A percentile compares a stretch with the other conserved stretches of the same genome.
phyloP scores from a whole-genome alignment of 441 rosid species.

The Metrosideros polymorpha region DNA sequence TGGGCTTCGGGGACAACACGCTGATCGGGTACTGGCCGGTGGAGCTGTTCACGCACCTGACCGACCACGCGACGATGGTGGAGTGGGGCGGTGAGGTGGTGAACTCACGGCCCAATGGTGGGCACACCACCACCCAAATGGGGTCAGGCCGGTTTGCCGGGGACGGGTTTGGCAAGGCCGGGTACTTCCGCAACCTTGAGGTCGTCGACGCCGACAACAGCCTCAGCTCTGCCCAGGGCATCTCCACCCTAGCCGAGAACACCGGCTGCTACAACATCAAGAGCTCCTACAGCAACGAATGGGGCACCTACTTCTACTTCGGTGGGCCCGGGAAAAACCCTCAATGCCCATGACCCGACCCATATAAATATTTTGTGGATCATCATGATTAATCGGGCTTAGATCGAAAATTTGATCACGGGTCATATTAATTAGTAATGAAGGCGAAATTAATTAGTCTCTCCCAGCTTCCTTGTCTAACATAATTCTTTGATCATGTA shows the following conservation, averaged over 20 bases:
- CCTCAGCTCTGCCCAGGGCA: constrained; percentile 33
- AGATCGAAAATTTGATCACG: not conserved
- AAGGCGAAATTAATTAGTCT: not conserved
- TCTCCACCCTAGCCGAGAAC: constrained; percentile 51
- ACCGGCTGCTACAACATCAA: constrained; percentile 57
- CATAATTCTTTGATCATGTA: constrained; percentile 45
- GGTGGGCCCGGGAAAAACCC: constrained; percentile 65
- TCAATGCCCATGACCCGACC: constrained; percentile 31
- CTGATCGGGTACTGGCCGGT: constrained; percentile 74
- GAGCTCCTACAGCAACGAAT: constrained; percentile 46
- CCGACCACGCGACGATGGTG: constrained; percentile 61
- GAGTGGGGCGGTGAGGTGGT: constrained; percentile 83
- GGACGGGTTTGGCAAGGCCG: constrained; percentile 54
- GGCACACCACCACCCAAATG: constrained; percentile 66
- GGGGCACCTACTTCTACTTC: constrained; percentile 68
- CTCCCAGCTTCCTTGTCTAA: not conserved
- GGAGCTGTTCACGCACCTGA: constrained; percentile 57
- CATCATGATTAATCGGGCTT: not conserved
- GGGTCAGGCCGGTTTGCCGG: constrained; percentile 65
- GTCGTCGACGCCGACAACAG: constrained; percentile 60
- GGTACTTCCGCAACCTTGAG: constrained; percentile 60
- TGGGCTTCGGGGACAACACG: constrained; percentile 59
- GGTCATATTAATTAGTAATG: not conserved
- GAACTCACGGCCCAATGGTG: constrained; percentile 48
- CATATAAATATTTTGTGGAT: not conserved